Evolutionary conservation across 495 filamentous ascomycete species (phyloP).

Genomic region (Wilcoxina mikolae): DNA sequence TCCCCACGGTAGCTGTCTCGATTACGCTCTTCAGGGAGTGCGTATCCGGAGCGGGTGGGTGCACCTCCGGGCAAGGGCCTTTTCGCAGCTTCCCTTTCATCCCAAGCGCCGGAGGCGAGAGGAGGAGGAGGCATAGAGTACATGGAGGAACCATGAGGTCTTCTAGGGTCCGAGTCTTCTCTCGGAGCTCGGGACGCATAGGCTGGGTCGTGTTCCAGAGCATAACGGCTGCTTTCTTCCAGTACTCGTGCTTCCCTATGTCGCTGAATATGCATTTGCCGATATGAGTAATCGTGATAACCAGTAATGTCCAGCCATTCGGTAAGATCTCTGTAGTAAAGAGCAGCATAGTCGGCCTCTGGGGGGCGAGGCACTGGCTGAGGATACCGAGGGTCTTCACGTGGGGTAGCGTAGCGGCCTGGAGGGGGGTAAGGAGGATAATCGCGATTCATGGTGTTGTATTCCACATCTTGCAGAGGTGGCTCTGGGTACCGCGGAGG

Average conservation of each 20-base stretch:
- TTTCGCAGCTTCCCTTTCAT: constrained; percentile 23
- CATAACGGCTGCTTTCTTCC: constrained; percentile 28
- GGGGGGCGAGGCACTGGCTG: constrained; percentile 12
- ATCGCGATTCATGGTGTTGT: constrained; percentile 1
- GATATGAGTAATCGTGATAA: constrained; percentile 39
- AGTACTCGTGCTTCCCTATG: constrained; percentile 34
- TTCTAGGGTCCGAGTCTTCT: constrained; percentile 14
- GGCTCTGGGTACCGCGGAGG: constrained; percentile 4
- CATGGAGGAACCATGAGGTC: constrained; percentile 17
- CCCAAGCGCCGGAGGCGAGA: constrained; percentile 13
- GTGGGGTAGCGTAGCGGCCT: constrained; percentile 21
- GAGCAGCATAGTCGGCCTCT: constrained; percentile 26
- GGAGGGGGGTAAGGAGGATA: constrained; percentile 10
- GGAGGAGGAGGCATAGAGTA: constrained; percentile 24
- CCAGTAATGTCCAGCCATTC: constrained; percentile 49
- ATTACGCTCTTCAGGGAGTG: constrained; percentile 1
- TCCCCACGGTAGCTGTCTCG: background rate
- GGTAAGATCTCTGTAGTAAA: constrained; percentile 36
- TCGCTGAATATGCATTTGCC: constrained; percentile 35
- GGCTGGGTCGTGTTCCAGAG: background rate
- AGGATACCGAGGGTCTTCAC: constrained; percentile 23
- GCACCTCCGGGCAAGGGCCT: constrained; percentile 13
- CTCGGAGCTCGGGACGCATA: constrained; percentile 1
- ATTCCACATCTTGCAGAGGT: background rate
- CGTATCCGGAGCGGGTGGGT: constrained; percentile 15